Evolutionary conservation across 2,329 filamentous ascomycete species (phyloP).

Genomic region (Alternaria gansuensis): DNA sequence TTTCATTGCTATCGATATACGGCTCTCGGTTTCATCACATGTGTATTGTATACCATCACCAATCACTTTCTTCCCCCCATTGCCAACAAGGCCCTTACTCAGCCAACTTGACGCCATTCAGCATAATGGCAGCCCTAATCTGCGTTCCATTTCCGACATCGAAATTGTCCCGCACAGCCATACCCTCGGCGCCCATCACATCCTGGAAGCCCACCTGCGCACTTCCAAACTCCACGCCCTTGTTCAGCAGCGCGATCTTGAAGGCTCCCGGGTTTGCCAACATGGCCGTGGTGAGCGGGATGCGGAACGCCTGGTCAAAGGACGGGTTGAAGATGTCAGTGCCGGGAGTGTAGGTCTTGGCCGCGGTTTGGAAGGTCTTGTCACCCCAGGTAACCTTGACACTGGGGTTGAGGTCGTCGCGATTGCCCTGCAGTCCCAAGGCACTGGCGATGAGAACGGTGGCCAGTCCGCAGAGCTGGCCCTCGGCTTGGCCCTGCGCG

Average conservation of each 20-base stretch:
- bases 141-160: constrained; percentile 40
- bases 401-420: constrained; percentile 58
- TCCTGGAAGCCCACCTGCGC: constrained; percentile 41
- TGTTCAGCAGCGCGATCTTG: constrained; percentile 42
- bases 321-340: constrained; percentile 60
- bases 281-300: constrained; percentile 53
- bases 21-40: background rate
- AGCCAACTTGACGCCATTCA: constrained; percentile 36
- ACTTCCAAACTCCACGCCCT: constrained; percentile 37
- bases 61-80: background rate
- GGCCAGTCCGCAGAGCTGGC: constrained; percentile 53
- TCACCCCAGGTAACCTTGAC: constrained; percentile 57
- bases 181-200: constrained; percentile 34
- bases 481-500: constrained; percentile 31
- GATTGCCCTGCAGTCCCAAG: constrained; percentile 55
- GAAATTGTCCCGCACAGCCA: constrained; percentile 33
- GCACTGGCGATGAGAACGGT: constrained; percentile 58
- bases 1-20: background rate
- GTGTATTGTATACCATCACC: background rate
- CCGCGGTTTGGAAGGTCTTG: constrained; percentile 55
- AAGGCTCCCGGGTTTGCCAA: constrained; percentile 34
- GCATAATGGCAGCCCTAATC: constrained; percentile 37
- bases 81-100: background rate
- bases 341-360: constrained; percentile 57
- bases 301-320: constrained; percentile 58